phyloP scores from a whole-genome alignment of 2,329 filamentous ascomycete genomes.

The Ophiostoma australiae region DNA sequence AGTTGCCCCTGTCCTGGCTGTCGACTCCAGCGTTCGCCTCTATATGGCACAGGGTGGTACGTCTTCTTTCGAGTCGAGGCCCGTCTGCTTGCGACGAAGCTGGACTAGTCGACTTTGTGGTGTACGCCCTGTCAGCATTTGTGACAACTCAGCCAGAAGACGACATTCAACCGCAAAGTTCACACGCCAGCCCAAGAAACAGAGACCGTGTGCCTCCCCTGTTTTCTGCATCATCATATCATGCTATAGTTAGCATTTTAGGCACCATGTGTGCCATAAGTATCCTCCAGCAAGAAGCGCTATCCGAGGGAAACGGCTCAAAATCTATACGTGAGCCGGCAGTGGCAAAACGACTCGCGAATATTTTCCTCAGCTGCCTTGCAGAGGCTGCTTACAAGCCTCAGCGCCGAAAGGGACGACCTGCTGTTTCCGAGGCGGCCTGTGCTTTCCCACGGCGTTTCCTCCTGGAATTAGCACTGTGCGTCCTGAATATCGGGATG shows the following conservation, averaged over 20 bases:
- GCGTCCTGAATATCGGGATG: neutral
- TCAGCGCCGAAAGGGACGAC: neutral
- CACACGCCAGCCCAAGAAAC: neutral
- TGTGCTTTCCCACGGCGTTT: neutral
- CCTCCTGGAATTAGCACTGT: neutral
- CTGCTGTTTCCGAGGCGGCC: neutral
- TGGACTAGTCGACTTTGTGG: conserved; percentile 36
- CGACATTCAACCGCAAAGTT: neutral
- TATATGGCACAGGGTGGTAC: conserved; percentile 40
- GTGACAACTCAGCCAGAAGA: neutral
- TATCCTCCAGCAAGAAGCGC: conserved; percentile 31
- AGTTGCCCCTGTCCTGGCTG: conserved; percentile 43
- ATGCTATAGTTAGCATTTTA: conserved; percentile 41
- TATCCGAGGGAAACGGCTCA: neutral
- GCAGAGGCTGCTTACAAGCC: neutral
- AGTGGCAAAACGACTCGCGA: neutral
- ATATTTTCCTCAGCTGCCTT: conserved; percentile 7
- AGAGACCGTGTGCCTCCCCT: neutral
- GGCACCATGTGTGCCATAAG: conserved; percentile 39
- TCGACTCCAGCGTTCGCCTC: conserved; percentile 39
- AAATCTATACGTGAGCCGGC: neutral
- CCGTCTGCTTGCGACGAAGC: conserved; percentile 32
- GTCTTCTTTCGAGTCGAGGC: conserved; percentile 34
- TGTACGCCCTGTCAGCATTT: conserved; percentile 24
- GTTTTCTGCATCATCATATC: conserved; percentile 29